Base-by-base conservation (phyloP, 2,329 filamentous ascomycete species). In the Fusarium liriodendri region DNA sequence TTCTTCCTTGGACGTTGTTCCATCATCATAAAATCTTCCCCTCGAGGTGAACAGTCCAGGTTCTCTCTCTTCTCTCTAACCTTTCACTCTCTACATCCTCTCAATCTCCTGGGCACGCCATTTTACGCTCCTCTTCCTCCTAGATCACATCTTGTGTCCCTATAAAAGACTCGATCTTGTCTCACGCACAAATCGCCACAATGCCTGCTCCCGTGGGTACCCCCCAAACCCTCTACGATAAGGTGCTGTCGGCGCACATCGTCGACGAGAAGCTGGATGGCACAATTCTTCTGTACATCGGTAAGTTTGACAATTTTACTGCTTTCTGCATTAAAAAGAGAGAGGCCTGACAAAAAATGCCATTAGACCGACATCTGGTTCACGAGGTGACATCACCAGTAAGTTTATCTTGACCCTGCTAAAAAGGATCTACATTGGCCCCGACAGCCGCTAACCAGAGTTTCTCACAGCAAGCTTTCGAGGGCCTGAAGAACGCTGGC, bases 321-420 rank as follows among this genome's bases (percentile, higher is more conserved):
- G 25, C 25, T 50, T 27, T 29, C 25, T 29, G 16, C 45, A 50
- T 29, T 50, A 25, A 27, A 25, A 50, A 67, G 10, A 35, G 32
- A 29, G 37, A 16, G 20, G 37, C 37, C 74, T 77, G 63, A 77
- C 64, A 11, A 55, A 27, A 62, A 22, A 52, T 57, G 25, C 32
- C 54, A 67, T 47, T 62, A 95, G 95, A 97, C 85, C 91, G 97
- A 83, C 97, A 99, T 88, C 89, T 99, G 72, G 95, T 98, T 72
- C 97, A 99, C 83, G 97, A 99, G 88, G 97, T 99, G 82, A 99
- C 97, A 79, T 98, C 96, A 79, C 97, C 97, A 73, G 93, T 95
- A 89, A 82, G 92, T 84, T 71, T 57, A 38, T 37, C 32, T 62
- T 29, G 16, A 62, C 58, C 22, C 63, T 57, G 7, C 61, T 60